A percentile compares a stretch with the other conserved stretches of the same genome.
Evolutionary conservation across 805 yeast genomes (phyloP).

Genomic region (Naumovozyma baii): DNA sequence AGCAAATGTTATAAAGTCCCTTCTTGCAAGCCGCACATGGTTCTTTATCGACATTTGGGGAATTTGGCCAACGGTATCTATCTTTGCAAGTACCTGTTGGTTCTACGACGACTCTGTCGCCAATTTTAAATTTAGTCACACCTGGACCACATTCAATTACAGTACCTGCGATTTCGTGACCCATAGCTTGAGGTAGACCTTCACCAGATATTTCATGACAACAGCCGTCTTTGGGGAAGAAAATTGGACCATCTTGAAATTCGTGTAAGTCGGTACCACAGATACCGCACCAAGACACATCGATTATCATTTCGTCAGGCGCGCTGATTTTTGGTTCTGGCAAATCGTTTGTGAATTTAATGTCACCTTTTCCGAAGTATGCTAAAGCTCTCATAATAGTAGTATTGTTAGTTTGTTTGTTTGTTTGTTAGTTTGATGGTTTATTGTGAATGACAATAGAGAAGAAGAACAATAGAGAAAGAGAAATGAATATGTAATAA

Average conservation of each 20-base stretch:
- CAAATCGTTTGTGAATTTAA: slow-evolving; percentile 33
- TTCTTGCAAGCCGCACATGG: slow-evolving; percentile 41
- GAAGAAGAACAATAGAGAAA: neutral
- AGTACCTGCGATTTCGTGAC: slow-evolving; percentile 46
- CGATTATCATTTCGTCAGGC: slow-evolving; percentile 36
- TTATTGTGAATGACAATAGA: neutral
- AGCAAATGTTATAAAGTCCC: slow-evolving; percentile 47
- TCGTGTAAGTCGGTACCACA: slow-evolving; percentile 59
- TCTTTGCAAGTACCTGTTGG: slow-evolving; percentile 52
- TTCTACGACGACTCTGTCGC: slow-evolving; percentile 55
- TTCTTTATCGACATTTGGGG: slow-evolving; percentile 21
- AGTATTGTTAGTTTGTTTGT: slow-evolving; percentile 1
- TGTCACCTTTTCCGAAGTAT: slow-evolving; percentile 38
- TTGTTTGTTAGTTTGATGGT: slow-evolving; percentile 1
- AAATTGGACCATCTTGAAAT: slow-evolving; percentile 48
- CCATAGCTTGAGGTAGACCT: slow-evolving; percentile 39
- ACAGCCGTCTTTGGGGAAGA: slow-evolving; percentile 37
- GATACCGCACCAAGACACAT: slow-evolving; percentile 47
- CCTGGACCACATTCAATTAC: slow-evolving; percentile 37
- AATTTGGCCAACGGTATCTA: slow-evolving; percentile 32
- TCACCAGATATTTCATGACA: slow-evolving; percentile 31
- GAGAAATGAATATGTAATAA: neutral
- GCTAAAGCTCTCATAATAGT: slow-evolving; percentile 39
- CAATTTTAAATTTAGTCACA: slow-evolving; percentile 37
- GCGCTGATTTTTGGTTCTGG: slow-evolving; percentile 30